Conservation (phyloP, 2,329 filamentous ascomycete genomes). For the Hypocrella siamensis region DNA sequence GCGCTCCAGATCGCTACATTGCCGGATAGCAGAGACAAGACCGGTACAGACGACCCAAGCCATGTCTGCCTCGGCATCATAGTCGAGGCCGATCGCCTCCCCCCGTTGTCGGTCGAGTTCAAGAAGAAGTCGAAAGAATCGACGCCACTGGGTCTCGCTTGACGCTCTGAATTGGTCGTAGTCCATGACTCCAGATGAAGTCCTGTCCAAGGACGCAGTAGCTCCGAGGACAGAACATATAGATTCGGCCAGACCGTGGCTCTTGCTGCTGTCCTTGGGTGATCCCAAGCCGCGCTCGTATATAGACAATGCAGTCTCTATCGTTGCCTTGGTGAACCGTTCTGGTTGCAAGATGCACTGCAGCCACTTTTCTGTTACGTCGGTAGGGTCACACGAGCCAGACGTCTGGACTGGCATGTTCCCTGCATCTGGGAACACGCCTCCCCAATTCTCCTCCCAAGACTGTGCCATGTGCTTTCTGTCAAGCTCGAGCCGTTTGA, state of each 20-base stretch:
- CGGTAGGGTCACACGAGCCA: conserved; percentile 47
- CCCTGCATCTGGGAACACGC: conserved; percentile 45
- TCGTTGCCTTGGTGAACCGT: conserved; percentile 60
- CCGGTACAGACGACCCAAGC: conserved; percentile 79
- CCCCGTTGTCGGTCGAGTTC: conserved; percentile 77
- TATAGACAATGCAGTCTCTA: conserved; percentile 71
- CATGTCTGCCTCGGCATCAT: conserved; percentile 55
- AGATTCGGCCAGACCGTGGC: conserved; percentile 54
- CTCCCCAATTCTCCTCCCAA: conserved; percentile 57
- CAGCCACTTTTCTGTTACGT: conserved; percentile 74
- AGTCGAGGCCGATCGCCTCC: conserved; percentile 63
- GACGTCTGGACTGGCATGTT: conserved; percentile 38
- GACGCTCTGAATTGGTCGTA: conserved; percentile 60
- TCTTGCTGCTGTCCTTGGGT: conserved; percentile 21
- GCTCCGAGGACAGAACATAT: conserved; percentile 58
- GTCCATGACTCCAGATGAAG: conserved; percentile 49
- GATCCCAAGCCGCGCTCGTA: conserved; percentile 50
- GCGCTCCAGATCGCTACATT: conserved; percentile 64
- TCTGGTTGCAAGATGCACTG: conserved; percentile 70
- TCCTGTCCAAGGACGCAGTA: conserved; percentile 49
- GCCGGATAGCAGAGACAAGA: conserved; percentile 60
- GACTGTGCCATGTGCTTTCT: conserved; percentile 44
- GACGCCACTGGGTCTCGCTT: conserved; percentile 72
- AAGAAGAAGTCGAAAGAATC: conserved; percentile 71
- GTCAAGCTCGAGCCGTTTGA: conserved; percentile 59